Evolutionary conservation across 164 flowering plant species (phyloP).

Genomic region (Tetrastigma voinierianum): DNA sequence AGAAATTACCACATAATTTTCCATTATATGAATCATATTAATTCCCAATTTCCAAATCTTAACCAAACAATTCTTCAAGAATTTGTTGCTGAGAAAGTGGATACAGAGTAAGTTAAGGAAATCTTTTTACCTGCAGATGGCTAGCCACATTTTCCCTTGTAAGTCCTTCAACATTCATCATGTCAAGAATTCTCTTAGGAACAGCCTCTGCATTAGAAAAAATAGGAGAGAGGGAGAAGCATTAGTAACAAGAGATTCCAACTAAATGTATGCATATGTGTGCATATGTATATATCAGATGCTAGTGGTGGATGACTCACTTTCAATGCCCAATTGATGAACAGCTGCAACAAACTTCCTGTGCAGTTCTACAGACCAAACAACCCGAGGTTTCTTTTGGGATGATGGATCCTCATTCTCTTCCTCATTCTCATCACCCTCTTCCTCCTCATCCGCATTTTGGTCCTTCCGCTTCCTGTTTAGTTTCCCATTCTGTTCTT

Average conservation of each 20-base stretch:
- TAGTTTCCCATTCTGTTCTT: slow-evolving; percentile 29
- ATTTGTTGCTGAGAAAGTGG: neutral
- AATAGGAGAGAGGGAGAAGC: neutral
- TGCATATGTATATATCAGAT: neutral
- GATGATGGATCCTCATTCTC: slow-evolving; percentile 45
- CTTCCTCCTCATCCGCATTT: slow-evolving; percentile 42
- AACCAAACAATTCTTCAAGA: neutral
- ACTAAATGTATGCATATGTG: neutral
- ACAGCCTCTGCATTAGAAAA: slow-evolving; percentile 69
- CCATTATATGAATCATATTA: neutral
- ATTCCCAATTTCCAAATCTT: neutral
- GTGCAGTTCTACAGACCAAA: slow-evolving; percentile 67
- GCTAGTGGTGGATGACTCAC: slow-evolving; percentile 25
- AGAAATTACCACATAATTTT: neutral
- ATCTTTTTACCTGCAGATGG: slow-evolving; percentile 72
- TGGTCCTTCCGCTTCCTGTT: slow-evolving; percentile 48
- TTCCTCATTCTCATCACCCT: slow-evolving; percentile 33
- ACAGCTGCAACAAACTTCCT: slow-evolving; percentile 67
- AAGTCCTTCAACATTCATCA: slow-evolving; percentile 88
- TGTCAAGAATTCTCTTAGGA: slow-evolving; percentile 89
- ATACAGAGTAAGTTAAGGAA: slow-evolving; percentile 4
- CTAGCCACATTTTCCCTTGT: slow-evolving; percentile 97
- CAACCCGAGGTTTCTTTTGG: slow-evolving; percentile 68
- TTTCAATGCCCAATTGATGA: slow-evolving; percentile 52
- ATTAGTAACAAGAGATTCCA: neutral